Conservation (phyloP, 2,329 filamentous ascomycete genomes). For the Pochonia chlamydosporia region DNA sequence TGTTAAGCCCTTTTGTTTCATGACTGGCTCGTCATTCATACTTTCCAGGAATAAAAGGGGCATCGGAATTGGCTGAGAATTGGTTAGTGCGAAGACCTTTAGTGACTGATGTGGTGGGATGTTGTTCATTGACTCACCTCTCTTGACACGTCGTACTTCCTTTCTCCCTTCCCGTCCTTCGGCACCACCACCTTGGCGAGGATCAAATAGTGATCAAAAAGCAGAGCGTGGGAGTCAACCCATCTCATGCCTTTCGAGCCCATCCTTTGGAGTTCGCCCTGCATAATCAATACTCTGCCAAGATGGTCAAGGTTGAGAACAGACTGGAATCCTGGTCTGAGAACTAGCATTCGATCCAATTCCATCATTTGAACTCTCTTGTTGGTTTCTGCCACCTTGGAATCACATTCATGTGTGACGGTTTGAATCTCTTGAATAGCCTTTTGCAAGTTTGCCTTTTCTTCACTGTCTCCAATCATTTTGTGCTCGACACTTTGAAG, state of each 20-base stretch:
- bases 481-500: slow-evolving; percentile 79
- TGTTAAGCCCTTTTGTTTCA: slow-evolving; percentile 73
- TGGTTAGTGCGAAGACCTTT: slow-evolving; percentile 18
- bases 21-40: slow-evolving; percentile 83
- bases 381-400: slow-evolving; percentile 84
- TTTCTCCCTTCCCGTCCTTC: slow-evolving; percentile 65
- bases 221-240: slow-evolving; percentile 86
- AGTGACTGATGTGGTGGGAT: no score
- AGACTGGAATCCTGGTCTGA: slow-evolving; percentile 81
- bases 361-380: slow-evolving; percentile 88
- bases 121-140: slow-evolving; percentile 57
- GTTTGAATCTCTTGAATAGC: slow-evolving; percentile 89
- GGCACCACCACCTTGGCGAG: slow-evolving; percentile 73
- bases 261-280: slow-evolving; percentile 84
- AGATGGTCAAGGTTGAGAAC: slow-evolving; percentile 90
- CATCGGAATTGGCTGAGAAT: slow-evolving; percentile 80
- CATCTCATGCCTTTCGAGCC: slow-evolving; percentile 86
- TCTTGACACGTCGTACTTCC: slow-evolving; percentile 92
- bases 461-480: slow-evolving; percentile 77
- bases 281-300: slow-evolving; percentile 82
- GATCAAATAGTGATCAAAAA: slow-evolving; percentile 96
- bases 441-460: slow-evolving; percentile 75
- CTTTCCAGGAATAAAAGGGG: slow-evolving; percentile 89
- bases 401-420: slow-evolving; percentile 86
- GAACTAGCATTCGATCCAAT: slow-evolving; percentile 72